Base-by-base conservation (phyloP, 108 stramenopile species). In the Skeletonema potamos region DNA sequence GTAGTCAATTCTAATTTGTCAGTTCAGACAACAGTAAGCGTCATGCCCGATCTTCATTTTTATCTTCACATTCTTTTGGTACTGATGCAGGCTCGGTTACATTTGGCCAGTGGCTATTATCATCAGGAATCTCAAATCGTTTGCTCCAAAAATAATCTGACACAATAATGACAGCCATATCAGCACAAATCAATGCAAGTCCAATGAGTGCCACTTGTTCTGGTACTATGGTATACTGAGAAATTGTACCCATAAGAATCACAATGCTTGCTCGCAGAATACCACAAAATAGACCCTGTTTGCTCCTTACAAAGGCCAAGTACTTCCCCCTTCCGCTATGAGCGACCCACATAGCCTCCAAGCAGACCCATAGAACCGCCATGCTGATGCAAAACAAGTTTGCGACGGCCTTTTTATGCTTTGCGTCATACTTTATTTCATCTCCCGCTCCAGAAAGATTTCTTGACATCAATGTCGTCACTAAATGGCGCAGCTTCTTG, bases 331-430 rank as follows among this genome's bases (percentile, higher is more conserved):
- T 10, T 2, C 86, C 86, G 7, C 27, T 48, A 54, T 87, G 86
- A 0, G 64, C 55, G 17, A 84, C 5, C 22, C 67, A 60, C 83
- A 84, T 82, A 18, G 66, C 27, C 62, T 87, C 86, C 7, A 63
- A 58, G 57, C 72, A 79, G 6, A 84, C 2, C 70, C 62, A 87
- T 12, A 79, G 72, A 2, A 70, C 3, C 0, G 81, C 81, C 70
- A 87, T 67, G 34, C 71, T 72, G 1, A 39, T 57, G 26, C 77
- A 76, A 57, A 82, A 87, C 28, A 84, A 41, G 46, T 76, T 51
- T 17, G 85, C 85, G n/a, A 77, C 64, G 11, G 70, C 61, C 41
- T 73, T 65, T 17, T 68, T 62, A 11, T 70, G 72, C n/a, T 73
- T 70, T 4, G 20, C 15, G 9, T 8, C 7, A 22, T 11, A 12